Percentiles rank a stretch among this genome's conserved stretches.
Conservation (phyloP, 1,284 basidiomycete genomes). For the Irpex sp. region DNA sequence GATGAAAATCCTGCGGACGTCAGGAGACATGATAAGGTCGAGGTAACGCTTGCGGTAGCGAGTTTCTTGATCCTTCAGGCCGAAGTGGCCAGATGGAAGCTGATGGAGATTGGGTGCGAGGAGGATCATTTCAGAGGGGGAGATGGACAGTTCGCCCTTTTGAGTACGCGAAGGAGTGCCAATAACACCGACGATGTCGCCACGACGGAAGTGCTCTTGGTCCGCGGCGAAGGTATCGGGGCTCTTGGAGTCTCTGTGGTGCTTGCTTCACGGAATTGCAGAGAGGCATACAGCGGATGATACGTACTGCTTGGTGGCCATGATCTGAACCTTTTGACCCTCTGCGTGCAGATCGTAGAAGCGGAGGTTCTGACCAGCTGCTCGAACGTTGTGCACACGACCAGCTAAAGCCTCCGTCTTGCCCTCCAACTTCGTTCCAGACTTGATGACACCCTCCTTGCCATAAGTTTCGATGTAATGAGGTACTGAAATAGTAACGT, state of each 20-base stretch:
- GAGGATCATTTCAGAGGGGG: slow-evolving; percentile 77
- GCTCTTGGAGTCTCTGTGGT: slow-evolving; percentile 60
- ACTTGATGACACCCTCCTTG: slow-evolving; percentile 58
- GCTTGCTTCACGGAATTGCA: neutral
- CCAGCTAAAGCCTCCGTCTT: slow-evolving; percentile 71
- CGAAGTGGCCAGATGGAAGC: slow-evolving; percentile 86
- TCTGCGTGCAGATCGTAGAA: slow-evolving; percentile 97
- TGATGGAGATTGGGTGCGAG: slow-evolving; percentile 97
- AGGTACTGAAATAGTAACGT: slow-evolving; percentile 79
- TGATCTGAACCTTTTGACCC: slow-evolving; percentile 92
- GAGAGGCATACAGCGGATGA: neutral
- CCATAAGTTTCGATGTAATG: slow-evolving; percentile 79
- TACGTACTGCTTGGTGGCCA: slow-evolving; percentile 84
- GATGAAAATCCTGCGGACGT: slow-evolving; percentile 89
- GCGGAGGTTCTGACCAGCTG: slow-evolving; percentile 77
- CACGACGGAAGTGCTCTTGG: slow-evolving; percentile 89
- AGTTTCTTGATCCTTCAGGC: slow-evolving; percentile 94
- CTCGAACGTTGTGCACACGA: slow-evolving; percentile 87
- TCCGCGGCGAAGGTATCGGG: slow-evolving; percentile 66
- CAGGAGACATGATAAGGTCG: slow-evolving; percentile 93
- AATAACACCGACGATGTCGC: slow-evolving; percentile 89
- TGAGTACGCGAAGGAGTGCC: slow-evolving; percentile 91
- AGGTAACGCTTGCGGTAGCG: slow-evolving; percentile 99
- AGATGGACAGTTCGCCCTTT: slow-evolving; percentile 93
- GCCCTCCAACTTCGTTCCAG: slow-evolving; percentile 55